phyloP scores from a whole-genome alignment of 805 yeast species.

The Wickerhamomyces bisporus region DNA sequence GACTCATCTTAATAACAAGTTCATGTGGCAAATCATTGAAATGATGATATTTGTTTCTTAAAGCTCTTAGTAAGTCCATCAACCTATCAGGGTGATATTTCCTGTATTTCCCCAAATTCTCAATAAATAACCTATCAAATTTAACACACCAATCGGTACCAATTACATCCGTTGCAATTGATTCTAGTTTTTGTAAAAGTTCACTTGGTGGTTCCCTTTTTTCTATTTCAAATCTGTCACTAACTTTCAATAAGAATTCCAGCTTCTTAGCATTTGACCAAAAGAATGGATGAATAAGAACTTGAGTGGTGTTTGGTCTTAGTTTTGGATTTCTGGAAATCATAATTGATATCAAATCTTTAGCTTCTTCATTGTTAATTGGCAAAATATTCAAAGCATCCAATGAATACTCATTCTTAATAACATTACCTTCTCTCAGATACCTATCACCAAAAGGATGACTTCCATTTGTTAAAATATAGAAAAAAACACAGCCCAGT shows the following conservation, averaged over 20 bases:
- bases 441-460: slow-evolving; percentile 97
- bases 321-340: slow-evolving; percentile 55
- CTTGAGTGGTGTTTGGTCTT: slow-evolving; percentile 66
- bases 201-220: slow-evolving; percentile 73
- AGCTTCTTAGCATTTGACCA: slow-evolving; percentile 74
- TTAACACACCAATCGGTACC: slow-evolving; percentile 72
- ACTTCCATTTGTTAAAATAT: slow-evolving; percentile 71
- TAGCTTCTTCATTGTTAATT: slow-evolving; percentile 56
- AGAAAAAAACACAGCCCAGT: slow-evolving; percentile 89
- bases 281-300: slow-evolving; percentile 82
- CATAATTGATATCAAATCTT: slow-evolving; percentile 70
- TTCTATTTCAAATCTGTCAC: slow-evolving; percentile 88
- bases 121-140: slow-evolving; percentile 70
- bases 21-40: slow-evolving; percentile 79
- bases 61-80: slow-evolving; percentile 82
- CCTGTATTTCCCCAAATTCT: slow-evolving; percentile 84
- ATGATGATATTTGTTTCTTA: slow-evolving; percentile 93
- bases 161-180: slow-evolving; percentile 42
- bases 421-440: slow-evolving; percentile 82
- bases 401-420: slow-evolving; percentile 50
- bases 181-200: slow-evolving; percentile 51
- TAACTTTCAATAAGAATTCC: slow-evolving; percentile 79
- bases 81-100: slow-evolving; percentile 75
- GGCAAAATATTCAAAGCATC: slow-evolving; percentile 19
- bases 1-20: slow-evolving; percentile 62